Evolutionary conservation across 192 early-diverging fungal species (phyloP), one percentile per base, ranked within the genome.

Genomic region (Coemansia sp.): DNA sequence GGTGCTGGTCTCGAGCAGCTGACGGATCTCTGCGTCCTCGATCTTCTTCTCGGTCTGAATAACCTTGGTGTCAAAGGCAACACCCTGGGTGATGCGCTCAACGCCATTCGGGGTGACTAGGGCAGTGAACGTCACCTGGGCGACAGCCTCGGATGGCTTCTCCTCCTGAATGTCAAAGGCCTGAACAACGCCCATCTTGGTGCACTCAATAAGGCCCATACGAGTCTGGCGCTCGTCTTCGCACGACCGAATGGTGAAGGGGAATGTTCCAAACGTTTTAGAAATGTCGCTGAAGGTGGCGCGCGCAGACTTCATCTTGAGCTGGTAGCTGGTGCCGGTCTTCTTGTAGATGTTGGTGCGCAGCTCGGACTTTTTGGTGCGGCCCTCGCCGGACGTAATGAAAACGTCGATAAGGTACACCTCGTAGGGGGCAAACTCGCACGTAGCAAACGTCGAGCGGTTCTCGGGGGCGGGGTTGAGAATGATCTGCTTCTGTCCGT

Each of bases 261-360:
- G 93, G 86, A 96, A 95, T 43, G 82, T 82, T 55, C 92, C 92
- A 74, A 91, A 93, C 80, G 89, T 86, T 63, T 85, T 87, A 59
- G 85, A 86, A 75, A 95, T 87, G 71, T 94, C 90, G 69, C 73
- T 84, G 58, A 91, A 78, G 12, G 93, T 86, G 5, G 80, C 78
- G 59, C 91, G 89, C 30, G 94, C 90, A 29, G 94, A 79, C 74
- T 92, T 86, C 86, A 95, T 91, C 87, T 96, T 97, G 75, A 96
- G 86, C 64, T 84, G 81, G 87, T 94, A 95, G 55, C 84, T 87
- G 50, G 79, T 83, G 70, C 86, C 86, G 8, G 91, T 90, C 84
- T 95, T 94, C 82, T 93, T 93, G 92, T 88, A 98, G 68, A 98
- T 84, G 65, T 92, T 95, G 65, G 95, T 95, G 69, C 96, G 91